Evolutionary conservation across 352 stramenopile species (phyloP), one percentile per base, ranked within the genome.

Genomic region (Phytophthora pini): DNA sequence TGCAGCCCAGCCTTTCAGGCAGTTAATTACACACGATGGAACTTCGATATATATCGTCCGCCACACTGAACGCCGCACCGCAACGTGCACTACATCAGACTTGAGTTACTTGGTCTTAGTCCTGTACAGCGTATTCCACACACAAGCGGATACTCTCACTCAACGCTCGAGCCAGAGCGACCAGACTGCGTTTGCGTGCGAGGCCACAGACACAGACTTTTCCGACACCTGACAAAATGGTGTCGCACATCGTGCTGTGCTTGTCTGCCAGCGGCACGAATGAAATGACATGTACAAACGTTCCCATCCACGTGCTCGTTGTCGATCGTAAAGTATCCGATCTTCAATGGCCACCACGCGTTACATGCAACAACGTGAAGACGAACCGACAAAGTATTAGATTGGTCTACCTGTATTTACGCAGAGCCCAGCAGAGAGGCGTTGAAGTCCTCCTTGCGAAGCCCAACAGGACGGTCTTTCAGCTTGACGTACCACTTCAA

Each of bases 401-500:
- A 11, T 34, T 6, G 27, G 31, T 34, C 31, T 34, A 34, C 17
- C 17, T 20, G 17, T 20, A 20, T 34, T 62, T 26, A 62, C 58
- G 58, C 47, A 9, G 48, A 67, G 27, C 64, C 65, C 39, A 90
- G 53, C 24, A 90, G 63, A 41, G 81, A 75, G 15, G 52, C 65
- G 24, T 85, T 72, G 22, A 84, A 59, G 45, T 89, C 82, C 36
- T 90, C 79, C 48, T 80, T 85, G 27, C 71, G 62, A 5, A 89
- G 57, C 36, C 78, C 80, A 9, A 88, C 72, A 6, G 82, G 79
- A 4, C 70, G 75, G 57, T 87, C 76, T 64, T 87, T 71, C 38
- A 93, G 66, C 56, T 90, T 84, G 17, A 77, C 67, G 56, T 87
- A 93, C 84, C 84, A 93, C 49, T 93, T 87, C n/a, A 81, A 76